These are phyloP conservation scores for Boletus speciosus DNA, from an alignment of 768 basidiomycete species.

Conservation along the genomic window DNA sequence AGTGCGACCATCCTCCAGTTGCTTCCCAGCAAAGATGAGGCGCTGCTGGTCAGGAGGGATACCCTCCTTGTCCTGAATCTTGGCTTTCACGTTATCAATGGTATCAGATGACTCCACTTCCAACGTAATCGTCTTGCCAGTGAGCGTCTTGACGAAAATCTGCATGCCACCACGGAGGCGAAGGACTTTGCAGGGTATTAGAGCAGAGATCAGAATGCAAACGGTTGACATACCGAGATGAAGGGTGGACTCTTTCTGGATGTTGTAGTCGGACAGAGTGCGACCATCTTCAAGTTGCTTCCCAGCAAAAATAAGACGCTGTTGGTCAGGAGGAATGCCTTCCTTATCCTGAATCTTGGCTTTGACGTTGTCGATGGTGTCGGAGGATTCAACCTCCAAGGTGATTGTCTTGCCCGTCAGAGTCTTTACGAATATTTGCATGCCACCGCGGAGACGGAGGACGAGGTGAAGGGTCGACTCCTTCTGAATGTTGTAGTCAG, in stretches of 20 bases:
- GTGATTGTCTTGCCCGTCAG: constrained; percentile 90
- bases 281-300: constrained; percentile 92
- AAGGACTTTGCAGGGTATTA: constrained; percentile 43
- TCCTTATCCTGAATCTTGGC: constrained; percentile 95
- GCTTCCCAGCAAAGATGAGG: constrained; percentile 91
- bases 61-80: constrained; percentile 82
- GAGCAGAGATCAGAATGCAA: rapidly evolving
- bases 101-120: constrained; percentile 94
- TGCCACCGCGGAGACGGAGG: constrained; percentile 87
- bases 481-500: constrained; percentile 93
- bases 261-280: constrained; percentile 87
- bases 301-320: constrained; percentile 88
- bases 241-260: constrained; percentile 85
- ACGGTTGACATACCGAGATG: constrained; percentile 26
- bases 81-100: constrained; percentile 85
- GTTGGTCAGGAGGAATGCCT: constrained; percentile 84
- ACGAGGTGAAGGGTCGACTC: constrained; percentile 88
- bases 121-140: constrained; percentile 88
- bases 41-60: constrained; percentile 85
- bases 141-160: constrained; percentile 84
- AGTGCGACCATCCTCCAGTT: constrained; percentile 91
- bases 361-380: constrained; percentile 86
- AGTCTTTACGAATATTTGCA: constrained; percentile 83
- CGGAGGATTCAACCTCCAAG: constrained; percentile 83
- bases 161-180: constrained; percentile 91